Evolutionary conservation across 805 yeast species (phyloP).

Genomic region (Diddensiella santjacobensis): DNA sequence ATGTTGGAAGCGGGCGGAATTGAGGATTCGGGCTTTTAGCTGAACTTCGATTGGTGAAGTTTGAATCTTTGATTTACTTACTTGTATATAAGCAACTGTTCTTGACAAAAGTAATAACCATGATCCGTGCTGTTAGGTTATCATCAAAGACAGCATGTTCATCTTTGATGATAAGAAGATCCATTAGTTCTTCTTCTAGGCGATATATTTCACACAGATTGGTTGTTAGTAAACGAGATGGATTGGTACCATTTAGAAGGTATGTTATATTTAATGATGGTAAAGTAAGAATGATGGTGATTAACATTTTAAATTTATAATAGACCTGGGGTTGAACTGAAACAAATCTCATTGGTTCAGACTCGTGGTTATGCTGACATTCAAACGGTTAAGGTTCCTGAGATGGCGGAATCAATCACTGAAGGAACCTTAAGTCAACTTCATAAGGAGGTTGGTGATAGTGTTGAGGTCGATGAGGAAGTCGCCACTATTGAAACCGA

Average conservation of each 20-base stretch:
- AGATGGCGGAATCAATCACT: constrained; percentile 97
- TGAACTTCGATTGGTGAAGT: too few species aligned
- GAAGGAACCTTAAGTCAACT: constrained; percentile 84
- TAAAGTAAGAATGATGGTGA: neutral
- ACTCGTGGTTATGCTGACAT: constrained; percentile 24
- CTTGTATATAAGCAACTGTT: too few species aligned
- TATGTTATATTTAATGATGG: constrained; percentile 13
- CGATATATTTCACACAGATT: neutral
- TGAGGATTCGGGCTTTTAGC: too few species aligned
- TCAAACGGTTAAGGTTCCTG: constrained; percentile 79
- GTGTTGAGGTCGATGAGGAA: constrained; percentile 78
- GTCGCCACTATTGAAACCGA: constrained; percentile 98
- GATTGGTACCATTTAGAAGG: neutral
- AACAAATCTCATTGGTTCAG: neutral
- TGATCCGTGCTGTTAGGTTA: neutral
- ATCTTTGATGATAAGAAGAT: neutral
- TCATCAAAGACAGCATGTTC: neutral
- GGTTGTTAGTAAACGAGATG: neutral
- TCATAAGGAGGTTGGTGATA: constrained; percentile 74
- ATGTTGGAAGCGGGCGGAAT: too few species aligned
- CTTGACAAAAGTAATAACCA: too few species aligned
- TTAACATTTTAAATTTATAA: neutral
- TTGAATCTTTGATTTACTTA: too few species aligned
- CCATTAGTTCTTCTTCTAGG: neutral
- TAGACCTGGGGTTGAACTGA: neutral